These are phyloP conservation scores for Medakamo hakoo DNA, from an alignment of 139 green algal genomes.

Conservation along the genomic window DNA sequence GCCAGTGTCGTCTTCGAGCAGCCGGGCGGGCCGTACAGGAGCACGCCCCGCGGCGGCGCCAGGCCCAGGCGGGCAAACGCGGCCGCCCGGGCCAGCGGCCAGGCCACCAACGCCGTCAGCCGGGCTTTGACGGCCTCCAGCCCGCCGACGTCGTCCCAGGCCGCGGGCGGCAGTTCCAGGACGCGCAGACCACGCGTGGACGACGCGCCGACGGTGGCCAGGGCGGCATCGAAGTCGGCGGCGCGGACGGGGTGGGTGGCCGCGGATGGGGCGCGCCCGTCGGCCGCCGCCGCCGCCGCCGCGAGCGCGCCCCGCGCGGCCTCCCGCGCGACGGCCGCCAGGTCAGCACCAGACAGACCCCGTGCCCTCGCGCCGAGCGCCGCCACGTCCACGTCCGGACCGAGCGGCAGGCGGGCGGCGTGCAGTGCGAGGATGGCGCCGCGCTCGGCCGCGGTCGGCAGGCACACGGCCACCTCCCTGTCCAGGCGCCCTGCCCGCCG, in stretches of 20 bases:
- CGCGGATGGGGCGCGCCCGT: neutral
- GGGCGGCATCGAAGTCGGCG: conserved; percentile 32
- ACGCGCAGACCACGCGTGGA: conserved; percentile 22
- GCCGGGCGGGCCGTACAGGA: conserved; percentile 73
- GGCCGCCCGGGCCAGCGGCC: conserved; percentile 49
- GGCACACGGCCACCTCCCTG: conserved; percentile 48
- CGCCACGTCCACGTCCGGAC: conserved; percentile 39
- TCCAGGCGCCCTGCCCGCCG: conserved; percentile 74
- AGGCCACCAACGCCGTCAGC: conserved; percentile 47
- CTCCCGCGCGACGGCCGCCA: conserved; percentile 55
- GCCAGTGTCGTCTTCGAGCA: conserved; percentile 79
- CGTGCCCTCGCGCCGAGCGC: conserved; percentile 38
- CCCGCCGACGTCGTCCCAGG: conserved; percentile 66
- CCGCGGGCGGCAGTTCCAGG: conserved; percentile 5
- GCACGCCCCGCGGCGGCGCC: conserved; percentile 45
- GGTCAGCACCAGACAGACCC: conserved; percentile 70
- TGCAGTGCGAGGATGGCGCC: conserved; percentile 34
- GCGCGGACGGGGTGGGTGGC: conserved; percentile 1
- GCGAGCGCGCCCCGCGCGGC: conserved; percentile 37
- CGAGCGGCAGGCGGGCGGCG: conserved; percentile 28
- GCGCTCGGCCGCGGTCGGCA: conserved; percentile 12
- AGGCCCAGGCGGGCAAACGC: conserved; percentile 60
- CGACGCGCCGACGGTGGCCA: conserved; percentile 40
- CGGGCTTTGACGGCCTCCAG: conserved; percentile 51
- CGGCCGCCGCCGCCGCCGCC: neutral